Evolutionary conservation across 208 protist species (phyloP).

Genomic region (Leishmania braziliensis): DNA sequence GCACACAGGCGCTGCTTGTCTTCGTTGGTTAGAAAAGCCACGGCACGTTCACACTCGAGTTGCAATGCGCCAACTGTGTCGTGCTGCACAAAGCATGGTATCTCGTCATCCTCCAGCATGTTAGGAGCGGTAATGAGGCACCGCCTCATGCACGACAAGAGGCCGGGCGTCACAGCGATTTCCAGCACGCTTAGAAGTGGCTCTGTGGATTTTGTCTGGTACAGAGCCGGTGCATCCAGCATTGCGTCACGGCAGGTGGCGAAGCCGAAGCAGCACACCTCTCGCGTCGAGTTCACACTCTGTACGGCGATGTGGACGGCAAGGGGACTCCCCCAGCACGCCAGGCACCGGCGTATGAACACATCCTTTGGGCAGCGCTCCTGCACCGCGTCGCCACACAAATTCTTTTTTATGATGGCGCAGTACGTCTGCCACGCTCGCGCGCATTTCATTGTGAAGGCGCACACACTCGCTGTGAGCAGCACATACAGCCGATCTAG

Average conservation of each 20-base stretch:
- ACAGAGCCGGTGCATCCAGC: conserved; percentile 24
- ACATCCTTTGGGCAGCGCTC: conserved; percentile 53
- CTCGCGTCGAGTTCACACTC: conserved; percentile 13
- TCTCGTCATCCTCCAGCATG: conserved; percentile 29
- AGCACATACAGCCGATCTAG: conserved; percentile 54
- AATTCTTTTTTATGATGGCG: conserved; percentile 38
- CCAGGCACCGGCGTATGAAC: conserved; percentile 55
- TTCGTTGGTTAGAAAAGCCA: conserved; percentile 51
- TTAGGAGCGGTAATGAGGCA: conserved; percentile 60
- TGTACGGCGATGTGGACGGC: conserved; percentile 50
- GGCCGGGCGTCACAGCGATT: conserved; percentile 49
- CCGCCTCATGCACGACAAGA: conserved; percentile 53
- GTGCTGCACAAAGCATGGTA: conserved; percentile 51
- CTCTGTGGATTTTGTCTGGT: conserved; percentile 13
- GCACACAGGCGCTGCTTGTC: conserved; percentile 50
- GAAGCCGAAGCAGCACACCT: conserved; percentile 34
- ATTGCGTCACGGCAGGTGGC: conserved; percentile 26
- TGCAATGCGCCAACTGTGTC: conserved; percentile 57
- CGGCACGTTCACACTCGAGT: conserved; percentile 78
- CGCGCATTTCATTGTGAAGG: conserved; percentile 65
- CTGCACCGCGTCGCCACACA: conserved; percentile 25
- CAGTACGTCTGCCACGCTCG: conserved; percentile 67
- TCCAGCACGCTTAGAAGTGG: conserved; percentile 42
- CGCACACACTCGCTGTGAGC: conserved; percentile 58
- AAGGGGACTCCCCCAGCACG: conserved; percentile 66